Evolutionary conservation across 202 grass and related monocot genomes (phyloP), one percentile per base, ranked within the genome.

Genomic region (Brachypodium distachyon): DNA sequence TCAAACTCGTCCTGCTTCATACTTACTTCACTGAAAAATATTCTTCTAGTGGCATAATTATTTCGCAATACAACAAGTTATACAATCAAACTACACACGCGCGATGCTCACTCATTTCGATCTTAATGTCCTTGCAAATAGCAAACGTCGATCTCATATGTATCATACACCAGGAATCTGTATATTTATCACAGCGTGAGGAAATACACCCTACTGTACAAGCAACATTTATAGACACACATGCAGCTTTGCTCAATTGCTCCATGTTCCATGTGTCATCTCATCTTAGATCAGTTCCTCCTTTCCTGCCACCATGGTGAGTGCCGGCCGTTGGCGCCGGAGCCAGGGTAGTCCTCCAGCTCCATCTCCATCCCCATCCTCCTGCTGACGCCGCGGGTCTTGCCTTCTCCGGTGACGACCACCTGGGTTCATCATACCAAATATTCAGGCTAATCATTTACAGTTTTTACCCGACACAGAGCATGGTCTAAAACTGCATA

Each of bases 291-390:
- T 79, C 78, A 81, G 83, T 82, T 66, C 52, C 80, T 84, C 44
- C 62, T 64, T 26, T 86, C 14, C 9, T 73, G 63, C 65, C 32
- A 61, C 82, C 84, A 93, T 3, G 88, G 88, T 12, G 85, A 89
- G 79, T 91, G 92, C 40, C 80, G 80, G 56, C 70, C 86, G 43
- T 95, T 95, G 36, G 92, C 92, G 40, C 88, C 83, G 62, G 92
- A 95, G 19, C 92, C 92, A 1, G 85, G 80, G 79, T 95, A 95
- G 41, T 95, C 92, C 9, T 89, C 33, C 69, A 88, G 53, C 59
- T 82, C 64, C 40, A 67, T 67, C 25, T 40, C 79, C 47, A 88
- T 28, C 3, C 60, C 79, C 31, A 78, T 67, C 72, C 82, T 78
- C 7, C 61, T 14, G 47, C 3, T 29, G 14, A 5, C 26, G 4